Evolutionary conservation across 2,329 filamentous ascomycete species (phyloP).

Genomic region (Aspergillus amoenus): DNA sequence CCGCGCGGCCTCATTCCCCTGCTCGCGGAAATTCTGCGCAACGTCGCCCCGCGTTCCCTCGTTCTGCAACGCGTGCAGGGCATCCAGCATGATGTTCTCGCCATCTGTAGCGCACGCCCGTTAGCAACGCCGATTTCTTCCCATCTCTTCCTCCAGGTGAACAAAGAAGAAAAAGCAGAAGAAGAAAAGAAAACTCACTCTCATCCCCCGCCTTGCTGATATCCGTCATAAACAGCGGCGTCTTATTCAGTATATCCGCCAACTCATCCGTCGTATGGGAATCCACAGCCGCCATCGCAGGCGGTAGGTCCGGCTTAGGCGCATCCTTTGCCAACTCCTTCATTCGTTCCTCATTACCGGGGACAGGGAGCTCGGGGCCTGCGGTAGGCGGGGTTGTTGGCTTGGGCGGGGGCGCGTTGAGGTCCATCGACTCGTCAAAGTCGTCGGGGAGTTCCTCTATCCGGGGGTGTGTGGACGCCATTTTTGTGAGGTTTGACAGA

Average conservation of each 20-base stretch:
- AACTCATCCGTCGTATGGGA: slow-evolving; percentile 61
- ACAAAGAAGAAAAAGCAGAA: too few relatives aligned
- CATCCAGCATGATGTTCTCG: slow-evolving; percentile 81
- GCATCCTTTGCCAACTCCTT: slow-evolving; percentile 32
- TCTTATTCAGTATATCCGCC: slow-evolving; percentile 64
- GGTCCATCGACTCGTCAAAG: slow-evolving; percentile 48
- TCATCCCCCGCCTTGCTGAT: slow-evolving; percentile 63
- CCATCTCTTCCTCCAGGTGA: background rate
- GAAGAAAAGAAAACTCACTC: slow-evolving; percentile 34
- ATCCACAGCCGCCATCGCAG: slow-evolving; percentile 57
- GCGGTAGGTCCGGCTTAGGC: slow-evolving; percentile 51
- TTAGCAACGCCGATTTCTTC: background rate
- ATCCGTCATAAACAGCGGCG: slow-evolving; percentile 94
- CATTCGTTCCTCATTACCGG: slow-evolving; percentile 37
- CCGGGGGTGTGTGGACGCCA: slow-evolving; percentile 55
- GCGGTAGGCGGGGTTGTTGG: slow-evolving; percentile 20
- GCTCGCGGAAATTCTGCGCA: slow-evolving; percentile 79
- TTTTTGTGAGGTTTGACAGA: slow-evolving; percentile 16
- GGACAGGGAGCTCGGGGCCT: slow-evolving; percentile 35
- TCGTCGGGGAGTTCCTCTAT: slow-evolving; percentile 53
- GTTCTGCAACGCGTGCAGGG: slow-evolving; percentile 84
- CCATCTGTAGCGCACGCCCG: slow-evolving; percentile 43
- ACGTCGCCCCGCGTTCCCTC: slow-evolving; percentile 88
- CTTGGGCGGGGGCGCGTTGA: slow-evolving; percentile 34
- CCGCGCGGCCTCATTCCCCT: slow-evolving; percentile 85